Percentiles rank a stretch among this genome's conserved stretches.
phyloP scores from a whole-genome alignment of 441 rosid species.

The California macrophylla region DNA sequence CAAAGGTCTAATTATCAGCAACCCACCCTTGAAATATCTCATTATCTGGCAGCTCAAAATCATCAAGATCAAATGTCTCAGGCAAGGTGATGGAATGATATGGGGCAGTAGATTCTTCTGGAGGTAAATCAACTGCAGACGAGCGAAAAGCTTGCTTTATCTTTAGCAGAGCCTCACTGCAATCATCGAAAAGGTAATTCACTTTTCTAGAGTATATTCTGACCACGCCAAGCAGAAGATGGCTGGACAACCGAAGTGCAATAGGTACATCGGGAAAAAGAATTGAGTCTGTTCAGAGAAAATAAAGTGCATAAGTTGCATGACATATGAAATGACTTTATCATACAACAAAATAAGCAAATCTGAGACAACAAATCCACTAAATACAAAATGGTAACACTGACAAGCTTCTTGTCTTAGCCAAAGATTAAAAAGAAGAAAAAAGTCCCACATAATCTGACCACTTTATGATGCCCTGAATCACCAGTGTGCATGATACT shows the following conservation, averaged over 20 bases:
- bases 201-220: conserved; percentile 97
- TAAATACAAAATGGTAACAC: not conserved
- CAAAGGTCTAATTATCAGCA: conserved; percentile 13
- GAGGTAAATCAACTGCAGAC: conserved; percentile 94
- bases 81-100: conserved; percentile 98
- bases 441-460: not conserved
- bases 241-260: conserved; percentile 92
- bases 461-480: not conserved
- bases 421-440: not conserved
- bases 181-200: conserved; percentile 98
- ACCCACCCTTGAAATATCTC: conserved; percentile 93
- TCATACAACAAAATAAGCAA: conserved; percentile 3
- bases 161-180: conserved; percentile 98
- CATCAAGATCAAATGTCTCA: conserved; percentile 99
- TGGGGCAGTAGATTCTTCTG: conserved; percentile 98
- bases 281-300: conserved; percentile 68
- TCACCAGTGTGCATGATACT: not conserved
- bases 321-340: conserved; percentile 7
- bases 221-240: conserved; percentile 97
- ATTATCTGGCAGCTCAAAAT: conserved; percentile 97
- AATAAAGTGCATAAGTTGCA: conserved; percentile 9
- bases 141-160: conserved; percentile 98
- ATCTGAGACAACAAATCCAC: not conserved
- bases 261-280: conserved; percentile 95
- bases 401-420: not conserved